Evolutionary conservation across 2,329 filamentous ascomycete genomes (phyloP), one percentile per base, ranked within the genome.

Genomic region (Decorospora gaudefroyi): DNA sequence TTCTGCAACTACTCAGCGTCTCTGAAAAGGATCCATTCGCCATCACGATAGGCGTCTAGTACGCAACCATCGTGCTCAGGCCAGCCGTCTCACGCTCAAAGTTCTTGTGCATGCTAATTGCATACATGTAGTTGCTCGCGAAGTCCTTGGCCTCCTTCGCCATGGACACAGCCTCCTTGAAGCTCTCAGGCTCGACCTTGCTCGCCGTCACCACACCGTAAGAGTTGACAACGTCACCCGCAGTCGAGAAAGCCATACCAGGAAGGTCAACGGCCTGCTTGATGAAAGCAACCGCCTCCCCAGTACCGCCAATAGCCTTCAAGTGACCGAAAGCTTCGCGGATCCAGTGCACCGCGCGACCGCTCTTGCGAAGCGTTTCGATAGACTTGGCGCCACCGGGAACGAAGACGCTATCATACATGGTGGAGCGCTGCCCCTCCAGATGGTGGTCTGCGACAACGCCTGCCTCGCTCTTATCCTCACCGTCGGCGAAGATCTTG

Each of bases 291-390:
- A 88, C 81, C 0, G 77, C 88, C 62, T 90, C 87, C 0, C 86
- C 88, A 0, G 85, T 86, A 0, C 85, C 89, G 2, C 83, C 88
- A 16, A 93, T 86, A 2, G 87, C 75, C 75, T 93, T 93, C 36
- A 90, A 76, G 52, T 93, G 88, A 0, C 87, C 88, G 56, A 92
- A 93, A 0, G 88, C 85, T 67, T 93, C 89, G 2, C 86, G 80
- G 3, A 92, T 73, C 81, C 86, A 93, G 73, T 92, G 85, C 1
- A 87, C 63, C 0, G 86, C 86, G 12, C 87, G 84, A 0, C 88
- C 88, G 49, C 79, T 88, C 73, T 84, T 82, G 42, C 78, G 72
- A 0, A 93, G 78, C 0, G 81, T 82, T 38, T 79, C 73, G 30
- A 87, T 72, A 1, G 82, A 81, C 44, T 84, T 76, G 0, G 78